Percentiles rank a stretch among this genome's conserved stretches.
These are phyloP conservation scores for Rhizoclosmatium sp. DNA, from an alignment of 192 early-diverging fungal species.

Conservation along the genomic window DNA sequence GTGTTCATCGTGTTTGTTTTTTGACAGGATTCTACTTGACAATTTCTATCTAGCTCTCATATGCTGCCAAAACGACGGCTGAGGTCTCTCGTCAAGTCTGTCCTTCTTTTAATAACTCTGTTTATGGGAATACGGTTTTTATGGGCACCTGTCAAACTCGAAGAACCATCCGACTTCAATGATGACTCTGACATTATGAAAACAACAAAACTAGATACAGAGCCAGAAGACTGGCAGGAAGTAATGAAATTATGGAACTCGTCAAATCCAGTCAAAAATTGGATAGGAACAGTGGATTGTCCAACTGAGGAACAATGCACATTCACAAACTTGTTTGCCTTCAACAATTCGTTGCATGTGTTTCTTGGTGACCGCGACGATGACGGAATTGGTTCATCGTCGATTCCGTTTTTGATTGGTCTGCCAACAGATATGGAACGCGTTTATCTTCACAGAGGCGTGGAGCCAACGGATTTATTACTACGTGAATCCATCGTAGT, in stretches of 20 bases:
- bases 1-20: constrained; percentile 4
- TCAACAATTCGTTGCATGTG: constrained; percentile 20
- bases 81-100: no score
- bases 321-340: constrained; percentile 11
- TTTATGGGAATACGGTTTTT: background rate
- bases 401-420: background rate
- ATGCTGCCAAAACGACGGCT: no score
- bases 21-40: background rate
- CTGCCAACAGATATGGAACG: background rate
- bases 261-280: background rate
- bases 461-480: constrained; percentile 8
- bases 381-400: background rate
- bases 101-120: no score
- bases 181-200: background rate
- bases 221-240: no score
- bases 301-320: background rate
- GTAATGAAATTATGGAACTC: no score
- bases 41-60: no score
- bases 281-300: background rate
- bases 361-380: background rate
- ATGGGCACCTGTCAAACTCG: background rate
- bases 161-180: background rate
- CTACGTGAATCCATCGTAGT: background rate
- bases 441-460: constrained; percentile 16
- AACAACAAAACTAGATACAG: no score